Base-by-base conservation (phyloP, 495 filamentous ascomycete genomes). In the Hypoxylon crocopeplum region DNA sequence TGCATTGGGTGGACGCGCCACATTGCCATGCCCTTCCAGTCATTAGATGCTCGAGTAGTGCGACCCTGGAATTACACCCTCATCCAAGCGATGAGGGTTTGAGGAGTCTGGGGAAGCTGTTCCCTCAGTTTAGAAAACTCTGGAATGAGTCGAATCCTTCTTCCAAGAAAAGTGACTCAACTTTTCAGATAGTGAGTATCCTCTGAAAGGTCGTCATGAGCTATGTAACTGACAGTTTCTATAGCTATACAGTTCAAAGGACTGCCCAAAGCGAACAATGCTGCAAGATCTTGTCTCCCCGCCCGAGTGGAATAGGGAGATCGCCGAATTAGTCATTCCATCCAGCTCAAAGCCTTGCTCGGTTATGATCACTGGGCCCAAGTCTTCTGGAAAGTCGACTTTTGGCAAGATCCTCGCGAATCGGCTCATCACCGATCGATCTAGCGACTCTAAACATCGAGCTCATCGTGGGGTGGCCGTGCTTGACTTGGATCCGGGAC, bases 301-400 rank as follows among this genome's bases (percentile, higher is more conserved):
- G 5, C 80, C 84, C 16, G 84, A 87, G 66, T 92, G 89, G 89
- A 84, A 82, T 51, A 72, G 73, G 59, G 72, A 71, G 41, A 76
- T 75, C 20, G 75, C 66, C 24, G 63, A 51, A 13, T 69, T 72
- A 21, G 69, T 68, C 30, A 76, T 74, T 29, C 54, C 68, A 12
- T 77, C 72, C 6, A 77, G 75, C 32, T 79, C 78, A 32, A 67
- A 63, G 5, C 51, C 77, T 60, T 48, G 75, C 58, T 55, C 78
- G 48, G 72, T 85, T 3, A 76, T 93, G 51, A 69, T 93, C 2
- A 90, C 86, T 45, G 92, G 92, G 1, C 88, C 91, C 1, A 93
- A 95, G 54, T 86, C 83, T 1, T 89, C 91, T 11, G 92, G 92
- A 12, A 96, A 96, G 69, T 96, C 92, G 2, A 93, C 90, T 0